Evolutionary conservation across 192 early-diverging fungal genomes (phyloP).

Genomic region (Entrophospora sp.): DNA sequence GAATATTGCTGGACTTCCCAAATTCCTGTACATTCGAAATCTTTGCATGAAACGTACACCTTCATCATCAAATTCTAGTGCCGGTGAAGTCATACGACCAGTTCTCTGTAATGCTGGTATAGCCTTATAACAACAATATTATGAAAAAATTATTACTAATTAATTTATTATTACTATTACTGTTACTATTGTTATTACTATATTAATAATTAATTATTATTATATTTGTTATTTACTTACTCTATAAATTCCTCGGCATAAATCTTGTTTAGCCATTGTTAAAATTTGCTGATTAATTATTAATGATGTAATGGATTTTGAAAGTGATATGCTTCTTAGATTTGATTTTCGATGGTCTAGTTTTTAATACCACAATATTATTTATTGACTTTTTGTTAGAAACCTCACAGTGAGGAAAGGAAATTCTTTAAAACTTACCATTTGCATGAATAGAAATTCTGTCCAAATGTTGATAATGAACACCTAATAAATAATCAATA

Average conservation of each 20-base stretch:
- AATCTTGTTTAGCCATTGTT: slow-evolving; percentile 10
- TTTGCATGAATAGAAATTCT: slow-evolving; percentile 1
- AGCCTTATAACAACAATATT: background rate
- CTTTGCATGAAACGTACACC: slow-evolving; percentile 14
- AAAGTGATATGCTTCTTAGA: background rate
- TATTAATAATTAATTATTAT: background rate
- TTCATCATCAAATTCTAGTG: slow-evolving; percentile 18
- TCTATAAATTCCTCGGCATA: slow-evolving; percentile 18
- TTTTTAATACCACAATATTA: background rate
- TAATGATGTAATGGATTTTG: background rate
- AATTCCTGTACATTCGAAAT: slow-evolving; percentile 6
- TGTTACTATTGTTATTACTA: background rate
- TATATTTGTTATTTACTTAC: background rate
- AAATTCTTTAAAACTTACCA: background rate
- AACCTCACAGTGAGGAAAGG: background rate
- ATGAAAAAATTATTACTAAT: background rate
- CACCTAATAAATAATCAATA: slow-evolving; percentile 20
- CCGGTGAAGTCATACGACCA: background rate
- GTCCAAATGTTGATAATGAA: slow-evolving; percentile 19
- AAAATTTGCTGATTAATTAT: background rate
- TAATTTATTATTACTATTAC: background rate
- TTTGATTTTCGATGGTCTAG: background rate
- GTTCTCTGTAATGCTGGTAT: slow-evolving; percentile 15
- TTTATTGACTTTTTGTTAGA: background rate
- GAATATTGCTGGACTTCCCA: slow-evolving; percentile 16